These are phyloP conservation scores for Elsinoe perseae DNA, from an alignment of 2,329 filamentous ascomycete genomes.

Conservation along the genomic window DNA sequence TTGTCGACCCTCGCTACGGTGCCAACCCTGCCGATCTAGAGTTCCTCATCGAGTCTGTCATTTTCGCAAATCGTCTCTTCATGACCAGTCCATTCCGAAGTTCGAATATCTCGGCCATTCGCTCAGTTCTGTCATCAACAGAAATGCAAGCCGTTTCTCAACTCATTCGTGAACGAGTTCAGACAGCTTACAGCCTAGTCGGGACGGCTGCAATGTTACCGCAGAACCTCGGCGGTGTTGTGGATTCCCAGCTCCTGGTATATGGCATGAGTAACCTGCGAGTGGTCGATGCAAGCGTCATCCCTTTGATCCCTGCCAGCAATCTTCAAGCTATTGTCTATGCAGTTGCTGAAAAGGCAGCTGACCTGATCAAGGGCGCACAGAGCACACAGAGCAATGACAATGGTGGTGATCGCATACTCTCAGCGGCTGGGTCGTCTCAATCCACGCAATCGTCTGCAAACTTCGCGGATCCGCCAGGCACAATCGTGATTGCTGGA, in stretches of 20 bases:
- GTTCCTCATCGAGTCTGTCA: constrained; percentile 24
- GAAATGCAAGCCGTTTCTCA: constrained; percentile 23
- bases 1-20: constrained; percentile 39
- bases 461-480: no score
- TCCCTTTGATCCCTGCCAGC: constrained; percentile 38
- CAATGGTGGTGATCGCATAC: no score
- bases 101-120: not conserved
- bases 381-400: not conserved
- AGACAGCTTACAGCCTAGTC: constrained; percentile 44
- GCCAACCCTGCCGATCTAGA: constrained; percentile 37
- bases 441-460: no score
- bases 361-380: constrained; percentile 40
- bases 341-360: constrained; percentile 38
- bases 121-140: constrained; percentile 14
- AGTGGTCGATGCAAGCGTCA: constrained; percentile 40
- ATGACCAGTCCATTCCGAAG: constrained; percentile 21
- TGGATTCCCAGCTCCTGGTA: constrained; percentile 38
- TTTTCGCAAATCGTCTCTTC: constrained; percentile 26
- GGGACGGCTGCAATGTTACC: constrained; percentile 48
- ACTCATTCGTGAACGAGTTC: constrained; percentile 25
- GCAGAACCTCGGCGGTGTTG: constrained; percentile 42
- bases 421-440: no score
- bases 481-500: no score
- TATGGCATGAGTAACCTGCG: constrained; percentile 40
- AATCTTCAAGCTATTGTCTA: constrained; percentile 30